Percentiles rank a stretch among this genome's conserved stretches.
phyloP scores from a whole-genome alignment of 2,329 filamentous ascomycete species.

The Paecilomyces niveus region DNA sequence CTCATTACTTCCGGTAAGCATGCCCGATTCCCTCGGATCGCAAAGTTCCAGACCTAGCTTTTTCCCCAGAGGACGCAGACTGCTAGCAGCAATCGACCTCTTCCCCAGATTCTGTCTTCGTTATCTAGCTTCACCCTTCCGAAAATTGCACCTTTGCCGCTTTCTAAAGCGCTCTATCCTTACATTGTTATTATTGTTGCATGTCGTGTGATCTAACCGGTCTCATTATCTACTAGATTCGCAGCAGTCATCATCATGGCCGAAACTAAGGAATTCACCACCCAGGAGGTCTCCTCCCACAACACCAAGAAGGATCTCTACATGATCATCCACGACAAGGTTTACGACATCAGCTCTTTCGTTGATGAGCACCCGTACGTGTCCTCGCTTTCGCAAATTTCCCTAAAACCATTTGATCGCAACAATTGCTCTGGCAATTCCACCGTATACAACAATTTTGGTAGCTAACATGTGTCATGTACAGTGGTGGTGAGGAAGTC shows the following conservation, averaged over 20 bases:
- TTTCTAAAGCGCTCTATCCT: background rate
- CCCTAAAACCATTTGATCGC: background rate
- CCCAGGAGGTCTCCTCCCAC: slow-evolving; percentile 75
- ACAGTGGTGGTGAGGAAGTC: slow-evolving; percentile 95
- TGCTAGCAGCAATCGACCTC: background rate
- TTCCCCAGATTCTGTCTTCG: background rate
- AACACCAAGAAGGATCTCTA: slow-evolving; percentile 88
- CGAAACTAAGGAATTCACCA: slow-evolving; percentile 59
- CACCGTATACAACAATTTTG: background rate
- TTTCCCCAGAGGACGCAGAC: background rate
- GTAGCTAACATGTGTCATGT: slow-evolving; percentile 6
- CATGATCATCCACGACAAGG: slow-evolving; percentile 89
- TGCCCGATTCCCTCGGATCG: slow-evolving; percentile 10
- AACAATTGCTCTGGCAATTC: background rate
- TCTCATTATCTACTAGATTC: background rate
- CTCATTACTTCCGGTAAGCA: slow-evolving; percentile 3
- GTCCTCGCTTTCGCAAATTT: slow-evolving; percentile 1
- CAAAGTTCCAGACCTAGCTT: background rate
- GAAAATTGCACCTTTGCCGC: background rate
- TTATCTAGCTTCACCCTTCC: background rate
- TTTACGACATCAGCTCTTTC: slow-evolving; percentile 86
- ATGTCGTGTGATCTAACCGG: background rate
- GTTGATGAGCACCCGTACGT: slow-evolving; percentile 92
- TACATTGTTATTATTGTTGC: slow-evolving; percentile 1
- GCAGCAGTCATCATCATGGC: slow-evolving; percentile 40